Percentiles rank a stretch among this genome's conserved stretches.
These are phyloP conservation scores for Roridomyces roridus DNA, from an alignment of 768 basidiomycete genomes.

Conservation along the genomic window DNA sequence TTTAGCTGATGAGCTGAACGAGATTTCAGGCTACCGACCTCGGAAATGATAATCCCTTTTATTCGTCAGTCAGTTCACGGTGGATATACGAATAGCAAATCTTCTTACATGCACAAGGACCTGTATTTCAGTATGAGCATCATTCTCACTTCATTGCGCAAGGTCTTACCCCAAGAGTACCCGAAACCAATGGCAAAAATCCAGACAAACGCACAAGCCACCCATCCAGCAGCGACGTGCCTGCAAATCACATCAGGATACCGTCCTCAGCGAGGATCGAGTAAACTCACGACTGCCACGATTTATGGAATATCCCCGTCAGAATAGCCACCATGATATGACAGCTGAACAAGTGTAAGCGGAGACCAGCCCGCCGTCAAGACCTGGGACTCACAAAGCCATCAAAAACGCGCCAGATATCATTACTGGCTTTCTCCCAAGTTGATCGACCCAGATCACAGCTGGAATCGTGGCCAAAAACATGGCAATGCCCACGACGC, in stretches of 20 bases:
- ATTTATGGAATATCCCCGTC: conserved; percentile 60
- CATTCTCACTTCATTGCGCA: background rate
- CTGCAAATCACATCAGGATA: conserved; percentile 15
- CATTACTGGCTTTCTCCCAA: conserved; percentile 77
- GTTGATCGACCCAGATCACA: conserved; percentile 80
- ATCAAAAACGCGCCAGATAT: conserved; percentile 78
- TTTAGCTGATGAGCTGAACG: background rate
- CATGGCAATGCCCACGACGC: conserved; percentile 82
- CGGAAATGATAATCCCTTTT: conserved; percentile 67
- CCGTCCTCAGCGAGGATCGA: background rate
- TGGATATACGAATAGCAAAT: too few relatives aligned
- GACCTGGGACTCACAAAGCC: conserved; percentile 60
- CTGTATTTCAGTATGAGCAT: conserved; percentile 24
- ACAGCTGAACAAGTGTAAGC: conserved; percentile 44
- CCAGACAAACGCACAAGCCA: conserved; percentile 74
- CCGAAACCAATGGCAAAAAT: conserved; percentile 69
- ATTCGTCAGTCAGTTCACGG: background rate
- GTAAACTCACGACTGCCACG: conserved; percentile 54
- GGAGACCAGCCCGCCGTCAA: too few relatives aligned
- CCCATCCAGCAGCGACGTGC: conserved; percentile 70
- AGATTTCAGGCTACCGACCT: conserved; percentile 36
- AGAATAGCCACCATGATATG: conserved; percentile 75
- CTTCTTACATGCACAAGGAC: conserved; percentile 63
- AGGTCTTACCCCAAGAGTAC: conserved; percentile 71
- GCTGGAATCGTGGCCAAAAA: conserved; percentile 82